Conservation (phyloP, 2,329 filamentous ascomycete genomes). For the Fusarium abutilonis region DNA sequence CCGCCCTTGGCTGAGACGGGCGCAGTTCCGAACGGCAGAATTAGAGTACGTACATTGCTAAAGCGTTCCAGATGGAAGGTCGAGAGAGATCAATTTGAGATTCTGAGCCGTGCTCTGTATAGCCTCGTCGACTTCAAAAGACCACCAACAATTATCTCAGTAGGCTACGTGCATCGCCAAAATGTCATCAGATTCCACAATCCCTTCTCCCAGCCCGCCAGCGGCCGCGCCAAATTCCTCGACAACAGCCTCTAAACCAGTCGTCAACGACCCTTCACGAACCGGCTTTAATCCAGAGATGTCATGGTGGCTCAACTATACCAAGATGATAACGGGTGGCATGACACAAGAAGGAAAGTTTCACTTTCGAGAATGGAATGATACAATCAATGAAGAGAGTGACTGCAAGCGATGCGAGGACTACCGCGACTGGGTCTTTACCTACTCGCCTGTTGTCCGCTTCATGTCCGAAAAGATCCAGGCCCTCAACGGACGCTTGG, state of each 20-base stretch:
- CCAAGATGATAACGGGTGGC: conserved; percentile 79
- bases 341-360: conserved; percentile 75
- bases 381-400: conserved; percentile 76
- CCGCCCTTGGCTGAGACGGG: conserved; percentile 32
- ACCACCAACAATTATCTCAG: neutral
- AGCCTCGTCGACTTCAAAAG: conserved; percentile 5
- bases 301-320: conserved; percentile 83
- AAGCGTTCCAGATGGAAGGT: conserved; percentile 29
- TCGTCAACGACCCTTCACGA: conserved; percentile 67
- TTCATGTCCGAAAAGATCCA: conserved; percentile 86
- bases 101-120: conserved; percentile 9
- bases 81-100: conserved; percentile 25
- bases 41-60: conserved; percentile 10
- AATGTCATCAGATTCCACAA: conserved; percentile 39
- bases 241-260: conserved; percentile 46
- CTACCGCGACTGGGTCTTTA: conserved; percentile 83
- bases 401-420: conserved; percentile 86
- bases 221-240: conserved; percentile 31
- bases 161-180: neutral
- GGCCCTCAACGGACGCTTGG: conserved; percentile 80
- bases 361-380: conserved; percentile 81
- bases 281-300: conserved; percentile 71
- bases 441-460: conserved; percentile 84
- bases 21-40: conserved; percentile 26
- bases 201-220: conserved; percentile 24